Evolutionary conservation across 129 eudicot species (phyloP).

Genomic region (Oenanthe sinensis): DNA sequence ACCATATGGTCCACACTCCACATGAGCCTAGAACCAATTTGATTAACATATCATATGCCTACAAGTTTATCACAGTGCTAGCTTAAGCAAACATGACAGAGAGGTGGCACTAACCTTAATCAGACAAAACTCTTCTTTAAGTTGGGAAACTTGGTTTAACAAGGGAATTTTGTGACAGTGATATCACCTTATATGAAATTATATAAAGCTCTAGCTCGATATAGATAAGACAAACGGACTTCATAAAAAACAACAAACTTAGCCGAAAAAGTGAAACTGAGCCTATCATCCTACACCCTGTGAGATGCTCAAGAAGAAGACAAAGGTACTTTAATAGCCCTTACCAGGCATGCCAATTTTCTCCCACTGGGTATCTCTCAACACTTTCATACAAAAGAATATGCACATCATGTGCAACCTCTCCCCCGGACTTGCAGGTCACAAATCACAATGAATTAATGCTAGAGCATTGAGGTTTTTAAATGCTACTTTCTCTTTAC

Average conservation of each 20-base stretch:
- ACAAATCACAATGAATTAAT: not conserved
- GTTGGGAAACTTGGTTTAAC: slow-evolving; percentile 2
- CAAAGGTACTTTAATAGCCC: not conserved
- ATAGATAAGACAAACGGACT: not conserved
- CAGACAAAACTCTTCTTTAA: not conserved
- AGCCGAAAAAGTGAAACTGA: not conserved
- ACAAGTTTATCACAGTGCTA: not conserved
- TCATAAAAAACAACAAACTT: not conserved
- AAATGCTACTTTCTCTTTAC: not conserved
- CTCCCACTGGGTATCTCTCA: not conserved
- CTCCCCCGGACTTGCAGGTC: not conserved
- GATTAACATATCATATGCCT: not conserved
- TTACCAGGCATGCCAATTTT: not conserved
- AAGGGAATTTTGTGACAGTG: not conserved
- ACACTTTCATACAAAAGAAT: not conserved
- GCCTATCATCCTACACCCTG: not conserved
- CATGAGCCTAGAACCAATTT: not conserved
- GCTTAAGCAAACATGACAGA: not conserved
- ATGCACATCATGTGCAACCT: not conserved
- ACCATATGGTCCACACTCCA: not conserved
- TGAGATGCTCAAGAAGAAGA: not conserved
- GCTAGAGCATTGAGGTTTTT: not conserved
- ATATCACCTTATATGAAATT: not conserved
- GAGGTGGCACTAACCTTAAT: not conserved
- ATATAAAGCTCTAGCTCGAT: not conserved